Base-by-base conservation (phyloP, 2,329 filamentous ascomycete species). In the Penicillium freii region DNA sequence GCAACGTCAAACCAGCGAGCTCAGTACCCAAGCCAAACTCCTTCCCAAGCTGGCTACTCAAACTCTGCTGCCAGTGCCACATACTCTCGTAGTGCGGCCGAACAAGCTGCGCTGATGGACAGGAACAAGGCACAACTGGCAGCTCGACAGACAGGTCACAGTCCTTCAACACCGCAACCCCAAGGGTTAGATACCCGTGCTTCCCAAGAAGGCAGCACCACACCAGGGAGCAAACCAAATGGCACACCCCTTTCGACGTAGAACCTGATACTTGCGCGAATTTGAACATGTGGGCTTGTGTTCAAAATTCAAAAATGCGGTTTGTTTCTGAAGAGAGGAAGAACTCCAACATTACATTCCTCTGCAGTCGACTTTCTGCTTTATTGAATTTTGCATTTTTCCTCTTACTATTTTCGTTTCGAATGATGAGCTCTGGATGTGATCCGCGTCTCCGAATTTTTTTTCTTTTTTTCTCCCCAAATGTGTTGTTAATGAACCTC, bases 21-120 rank as follows among this genome's bases (percentile, higher is more conserved):
- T 15, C 69, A 68, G 42, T 66, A 66, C 29, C 62, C 71, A 13
- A 68, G 67, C 36, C 74, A 73, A 60, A 65, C 65, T 6, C 66
- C 69, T 15, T 61, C 69, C 40, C 68, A 73, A 10, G 58, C 63
- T 15, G 57, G 62, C 17, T 75, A 74, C 50, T 61, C 73, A 23
- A 76, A 73, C 52, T 73, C 66, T 13, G 69, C 74, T 13, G 69
- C 72, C 13, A 67, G 69, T 31, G 66, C 71, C 34, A 68, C 70
- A n/a, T 75, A 75, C 62, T 65, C 72, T 25, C 70, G 75, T 27
- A 76, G 67, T 65, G 72, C 73, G 17, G 70, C 74, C 40, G 75
- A 77, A 51, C 75, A 77, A 60, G 73, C 73, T 23, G 68, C 69
- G 3, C 51, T 75, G 44, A 73, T 75, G 66, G 73, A 75, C 34